Evolutionary conservation across 345 rosid species (phyloP).

Genomic region (Carallia pectinifolia): DNA sequence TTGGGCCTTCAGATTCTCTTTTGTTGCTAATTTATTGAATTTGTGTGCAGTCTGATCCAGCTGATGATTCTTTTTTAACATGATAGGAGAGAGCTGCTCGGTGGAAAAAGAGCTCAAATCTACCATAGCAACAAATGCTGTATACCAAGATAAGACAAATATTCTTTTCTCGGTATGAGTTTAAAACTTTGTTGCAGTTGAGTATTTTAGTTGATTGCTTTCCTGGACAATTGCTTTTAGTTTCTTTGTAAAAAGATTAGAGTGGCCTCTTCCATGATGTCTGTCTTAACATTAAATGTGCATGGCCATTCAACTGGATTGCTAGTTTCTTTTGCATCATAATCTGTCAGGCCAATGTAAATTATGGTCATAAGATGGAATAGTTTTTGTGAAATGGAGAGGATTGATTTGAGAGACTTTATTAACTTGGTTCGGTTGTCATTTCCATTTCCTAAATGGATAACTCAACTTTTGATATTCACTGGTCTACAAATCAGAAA

Average conservation of each 20-base stretch:
- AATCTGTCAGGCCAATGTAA: too few relatives aligned
- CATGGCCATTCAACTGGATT: background rate
- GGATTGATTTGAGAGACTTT: background rate
- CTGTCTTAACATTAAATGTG: background rate
- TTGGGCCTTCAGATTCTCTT: constrained; percentile 6
- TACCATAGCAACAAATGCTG: constrained; percentile 76
- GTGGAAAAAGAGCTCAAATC: constrained; percentile 83
- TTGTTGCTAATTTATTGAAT: constrained; percentile 9
- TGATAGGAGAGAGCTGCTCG: constrained; percentile 93
- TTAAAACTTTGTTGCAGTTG: background rate
- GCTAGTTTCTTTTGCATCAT: background rate
- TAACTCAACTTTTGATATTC: background rate
- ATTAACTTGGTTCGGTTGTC: background rate
- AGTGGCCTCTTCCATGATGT: background rate
- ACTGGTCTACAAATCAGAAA: too few relatives aligned
- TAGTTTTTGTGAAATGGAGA: background rate
- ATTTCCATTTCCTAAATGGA: background rate
- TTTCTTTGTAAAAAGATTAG: background rate
- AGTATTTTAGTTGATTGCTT: background rate
- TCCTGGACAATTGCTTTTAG: background rate
- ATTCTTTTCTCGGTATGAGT: constrained; percentile 85
- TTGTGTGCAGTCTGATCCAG: background rate
- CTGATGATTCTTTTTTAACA: constrained; percentile 27
- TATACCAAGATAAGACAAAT: constrained; percentile 98
- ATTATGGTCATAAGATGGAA: too few relatives aligned